These are phyloP conservation scores for Saccharomyces hybrid DNA, from an alignment of 1,139 yeast species.

Conservation along the genomic window DNA sequence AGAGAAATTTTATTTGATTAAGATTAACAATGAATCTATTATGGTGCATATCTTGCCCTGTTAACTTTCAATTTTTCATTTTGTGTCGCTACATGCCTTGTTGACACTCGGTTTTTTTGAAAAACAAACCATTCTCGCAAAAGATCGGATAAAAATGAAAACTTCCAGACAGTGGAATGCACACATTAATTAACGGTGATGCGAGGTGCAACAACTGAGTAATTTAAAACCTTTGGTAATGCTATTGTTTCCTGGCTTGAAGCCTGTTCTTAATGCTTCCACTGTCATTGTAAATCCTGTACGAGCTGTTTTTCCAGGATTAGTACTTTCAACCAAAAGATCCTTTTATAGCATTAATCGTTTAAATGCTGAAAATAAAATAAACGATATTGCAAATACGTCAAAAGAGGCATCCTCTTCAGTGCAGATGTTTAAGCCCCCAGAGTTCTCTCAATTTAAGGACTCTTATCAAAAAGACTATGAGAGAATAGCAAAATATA, in stretches of 20 bases:
- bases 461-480: slow-evolving; percentile 89
- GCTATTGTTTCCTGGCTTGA: not conserved
- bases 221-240: not conserved
- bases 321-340: not conserved
- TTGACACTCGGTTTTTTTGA: not conserved
- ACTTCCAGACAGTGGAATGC: not conserved
- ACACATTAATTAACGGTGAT: not conserved
- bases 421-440: slow-evolving; percentile 40
- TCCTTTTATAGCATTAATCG: not conserved
- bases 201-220: not conserved
- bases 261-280: not conserved
- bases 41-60: not conserved
- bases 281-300: not conserved
- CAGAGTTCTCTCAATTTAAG: slow-evolving; percentile 52
- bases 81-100: not conserved
- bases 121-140: not conserved
- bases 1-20: not conserved
- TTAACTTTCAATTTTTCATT: not conserved
- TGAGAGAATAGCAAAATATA: slow-evolving; percentile 60
- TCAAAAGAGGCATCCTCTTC: slow-evolving; percentile 58
- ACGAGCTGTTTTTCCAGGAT: not conserved
- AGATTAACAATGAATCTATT: not conserved
- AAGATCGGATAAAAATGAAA: not conserved
- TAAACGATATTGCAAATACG: slow-evolving; percentile 60
- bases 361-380: slow-evolving; percentile 30